Conservation (phyloP, 352 stramenopile genomes). For the Phytophthora fragariae region DNA sequence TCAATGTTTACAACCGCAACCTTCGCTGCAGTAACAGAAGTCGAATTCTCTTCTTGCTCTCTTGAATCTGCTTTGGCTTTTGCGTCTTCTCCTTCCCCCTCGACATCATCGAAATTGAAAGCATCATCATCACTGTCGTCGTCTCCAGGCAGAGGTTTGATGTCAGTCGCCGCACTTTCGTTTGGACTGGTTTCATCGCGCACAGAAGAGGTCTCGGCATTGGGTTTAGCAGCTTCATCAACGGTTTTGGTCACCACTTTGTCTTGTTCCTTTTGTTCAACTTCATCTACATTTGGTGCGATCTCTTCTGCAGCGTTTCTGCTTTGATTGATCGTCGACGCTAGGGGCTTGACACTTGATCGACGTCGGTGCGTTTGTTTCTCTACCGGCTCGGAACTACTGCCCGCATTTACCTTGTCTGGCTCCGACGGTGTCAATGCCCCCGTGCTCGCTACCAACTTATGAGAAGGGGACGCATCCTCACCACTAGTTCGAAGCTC, state of each 20-base stretch:
- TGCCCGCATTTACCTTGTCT: not conserved
- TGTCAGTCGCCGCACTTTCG: not conserved
- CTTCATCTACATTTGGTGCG: not conserved
- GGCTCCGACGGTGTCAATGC: not conserved
- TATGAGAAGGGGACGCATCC: constrained; percentile 1
- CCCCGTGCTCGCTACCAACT: constrained; percentile 5
- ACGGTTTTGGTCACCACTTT: not conserved
- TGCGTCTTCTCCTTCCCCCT: constrained; percentile 16
- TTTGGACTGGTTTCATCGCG: constrained; percentile 1
- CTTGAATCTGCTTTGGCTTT: not conserved
- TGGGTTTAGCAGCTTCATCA: not conserved
- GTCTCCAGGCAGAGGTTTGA: not conserved
- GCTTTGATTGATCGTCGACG: not conserved
- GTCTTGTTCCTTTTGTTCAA: constrained; percentile 1
- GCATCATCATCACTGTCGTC: constrained; percentile 28
- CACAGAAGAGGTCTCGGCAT: not conserved
- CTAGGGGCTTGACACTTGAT: constrained; percentile 7
- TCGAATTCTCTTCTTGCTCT: not conserved
- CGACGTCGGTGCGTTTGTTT: not conserved
- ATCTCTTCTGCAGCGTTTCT: not conserved
- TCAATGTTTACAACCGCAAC: no score
- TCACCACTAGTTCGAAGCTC: not conserved
- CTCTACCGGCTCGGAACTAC: not conserved
- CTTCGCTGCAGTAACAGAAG: constrained; percentile 4
- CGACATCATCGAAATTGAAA: constrained; percentile 34